Base-by-base conservation (phyloP, 371 early-diverging fungal species). In the Mucor lusitanicus region DNA sequence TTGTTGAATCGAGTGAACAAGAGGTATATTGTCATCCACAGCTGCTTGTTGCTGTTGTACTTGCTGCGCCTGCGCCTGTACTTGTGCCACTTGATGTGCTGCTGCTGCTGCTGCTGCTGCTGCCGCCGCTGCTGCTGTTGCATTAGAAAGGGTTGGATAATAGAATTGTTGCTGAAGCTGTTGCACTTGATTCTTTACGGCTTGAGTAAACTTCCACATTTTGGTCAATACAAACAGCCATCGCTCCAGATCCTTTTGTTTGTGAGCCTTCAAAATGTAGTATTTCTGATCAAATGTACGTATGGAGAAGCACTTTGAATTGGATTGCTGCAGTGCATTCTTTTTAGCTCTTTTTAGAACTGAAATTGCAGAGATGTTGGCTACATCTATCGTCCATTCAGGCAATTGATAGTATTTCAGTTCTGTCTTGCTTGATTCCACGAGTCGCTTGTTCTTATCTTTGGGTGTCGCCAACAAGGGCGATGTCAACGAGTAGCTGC, bases 191-290 rank as follows among this genome's bases (percentile, higher is more conserved):
- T 59, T 66, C 37, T 71, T 68, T 55, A 75, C 72, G 28, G 79
- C 71, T 48, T 79, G 77, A 17, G 72, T 70, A 27, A 72, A 81
- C 59, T 69, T 72, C 84, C 84, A 83, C 79, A 79, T 79, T 61
- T 81, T 83, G 9, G 81, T 81, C 12, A 84, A 60, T 1, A 84
- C 80, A 75, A 84, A 84, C n/a, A 84, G 62, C 84, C 84, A 84
- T 27, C 84, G 60, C 33, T 84, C 84, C 28, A 84, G 53, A 39
- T 84, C 84, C 44, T 81, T 84, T 61, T 81, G 71, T 59, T 81
- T 84, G 11, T 73, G 75, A 6, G 80, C 82, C 50, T 81, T 84
- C 61, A 84, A 64, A 4, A 80, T 65, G 42, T 74, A 68, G 27
- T 71, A 71, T 25, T 73, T 59, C 6, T 65, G 70, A 59, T 80